A percentile compares a stretch with the other conserved stretches of the same genome.
Conservation (phyloP, 495 filamentous ascomycete genomes). For the Cercophora sp. region DNA sequence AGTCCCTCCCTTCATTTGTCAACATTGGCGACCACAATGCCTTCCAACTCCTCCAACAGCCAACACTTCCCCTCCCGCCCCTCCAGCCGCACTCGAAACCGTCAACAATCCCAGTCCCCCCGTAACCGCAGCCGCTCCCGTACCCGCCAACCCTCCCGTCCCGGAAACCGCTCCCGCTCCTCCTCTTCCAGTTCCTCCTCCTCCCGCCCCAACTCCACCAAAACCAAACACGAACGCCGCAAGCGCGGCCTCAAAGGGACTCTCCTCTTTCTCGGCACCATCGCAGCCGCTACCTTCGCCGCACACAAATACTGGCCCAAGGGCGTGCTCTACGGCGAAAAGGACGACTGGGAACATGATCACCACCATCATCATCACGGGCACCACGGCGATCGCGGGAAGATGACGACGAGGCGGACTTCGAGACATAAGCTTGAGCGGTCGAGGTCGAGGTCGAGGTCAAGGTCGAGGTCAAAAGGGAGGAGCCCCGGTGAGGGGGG, state of each 20-base stretch:
- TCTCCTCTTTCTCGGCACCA: constrained; percentile 34
- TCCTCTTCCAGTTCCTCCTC: background rate
- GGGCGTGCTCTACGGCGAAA: constrained; percentile 36
- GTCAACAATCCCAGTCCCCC: too few relatives aligned
- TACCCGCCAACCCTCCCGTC: background rate
- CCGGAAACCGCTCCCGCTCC: background rate
- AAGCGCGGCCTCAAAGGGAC: constrained; percentile 26
- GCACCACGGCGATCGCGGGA: too few relatives aligned
- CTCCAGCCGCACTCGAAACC: background rate
- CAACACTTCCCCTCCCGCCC: background rate
- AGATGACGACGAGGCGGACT: too few relatives aligned
- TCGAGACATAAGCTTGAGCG: too few relatives aligned
- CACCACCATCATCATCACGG: too few relatives aligned
- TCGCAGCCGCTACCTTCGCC: constrained; percentile 33
- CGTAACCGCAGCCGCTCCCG: background rate
- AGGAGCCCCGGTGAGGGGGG: too few relatives aligned
- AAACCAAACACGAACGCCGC: background rate
- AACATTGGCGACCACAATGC: too few relatives aligned
- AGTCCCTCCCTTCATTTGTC: too few relatives aligned
- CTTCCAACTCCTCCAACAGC: too few relatives aligned
- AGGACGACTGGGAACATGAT: constrained; percentile 34
- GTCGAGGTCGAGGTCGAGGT: too few relatives aligned
- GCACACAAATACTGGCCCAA: constrained; percentile 41
- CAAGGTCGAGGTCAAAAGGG: too few relatives aligned
- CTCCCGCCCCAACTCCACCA: background rate